Evolutionary conservation across 2,329 filamentous ascomycete species (phyloP).

Genomic region (Sphaerostilbella broomeana): DNA sequence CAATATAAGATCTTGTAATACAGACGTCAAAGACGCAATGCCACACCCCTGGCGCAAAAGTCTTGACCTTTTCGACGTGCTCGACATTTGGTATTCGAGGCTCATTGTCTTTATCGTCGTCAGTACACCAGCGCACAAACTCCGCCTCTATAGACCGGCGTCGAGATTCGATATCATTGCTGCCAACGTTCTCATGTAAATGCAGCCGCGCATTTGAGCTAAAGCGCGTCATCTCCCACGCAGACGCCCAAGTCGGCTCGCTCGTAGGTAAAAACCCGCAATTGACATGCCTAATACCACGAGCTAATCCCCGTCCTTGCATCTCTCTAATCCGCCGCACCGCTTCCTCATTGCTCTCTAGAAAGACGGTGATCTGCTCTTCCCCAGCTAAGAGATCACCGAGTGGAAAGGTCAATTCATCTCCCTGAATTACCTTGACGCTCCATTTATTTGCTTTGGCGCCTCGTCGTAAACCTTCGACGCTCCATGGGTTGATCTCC

Average conservation of each 20-base stretch:
- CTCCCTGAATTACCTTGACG: slow-evolving; percentile 45
- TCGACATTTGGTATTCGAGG: slow-evolving; percentile 35
- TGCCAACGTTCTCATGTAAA: slow-evolving; percentile 59
- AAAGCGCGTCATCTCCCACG: slow-evolving; percentile 38
- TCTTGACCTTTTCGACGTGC: slow-evolving; percentile 61
- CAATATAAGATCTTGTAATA: slow-evolving; percentile 31
- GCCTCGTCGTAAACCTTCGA: slow-evolving; percentile 75
- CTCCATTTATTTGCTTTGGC: slow-evolving; percentile 63
- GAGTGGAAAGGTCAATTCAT: slow-evolving; percentile 33
- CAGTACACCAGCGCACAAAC: slow-evolving; percentile 35
- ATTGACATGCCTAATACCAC: slow-evolving; percentile 52
- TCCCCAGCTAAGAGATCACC: slow-evolving; percentile 34
- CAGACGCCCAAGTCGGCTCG: slow-evolving; percentile 44
- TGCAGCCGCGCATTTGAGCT: slow-evolving; percentile 50
- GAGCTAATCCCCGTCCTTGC: slow-evolving; percentile 26
- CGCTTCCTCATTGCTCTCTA: slow-evolving; percentile 60
- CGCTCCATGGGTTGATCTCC: slow-evolving; percentile 84
- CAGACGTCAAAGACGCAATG: slow-evolving; percentile 63
- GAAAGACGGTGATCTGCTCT: slow-evolving; percentile 58
- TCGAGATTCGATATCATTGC: slow-evolving; percentile 43
- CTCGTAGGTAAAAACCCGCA: slow-evolving; percentile 57
- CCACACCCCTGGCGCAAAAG: slow-evolving; percentile 62
- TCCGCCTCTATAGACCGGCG: slow-evolving; percentile 41
- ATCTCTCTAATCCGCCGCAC: slow-evolving; percentile 33
- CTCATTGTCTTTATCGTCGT: too few species aligned